Percentiles rank a stretch among this genome's conserved stretches.
phyloP scores from a whole-genome alignment of 1,284 basidiomycete genomes.

The Cryptococcus sp. region DNA sequence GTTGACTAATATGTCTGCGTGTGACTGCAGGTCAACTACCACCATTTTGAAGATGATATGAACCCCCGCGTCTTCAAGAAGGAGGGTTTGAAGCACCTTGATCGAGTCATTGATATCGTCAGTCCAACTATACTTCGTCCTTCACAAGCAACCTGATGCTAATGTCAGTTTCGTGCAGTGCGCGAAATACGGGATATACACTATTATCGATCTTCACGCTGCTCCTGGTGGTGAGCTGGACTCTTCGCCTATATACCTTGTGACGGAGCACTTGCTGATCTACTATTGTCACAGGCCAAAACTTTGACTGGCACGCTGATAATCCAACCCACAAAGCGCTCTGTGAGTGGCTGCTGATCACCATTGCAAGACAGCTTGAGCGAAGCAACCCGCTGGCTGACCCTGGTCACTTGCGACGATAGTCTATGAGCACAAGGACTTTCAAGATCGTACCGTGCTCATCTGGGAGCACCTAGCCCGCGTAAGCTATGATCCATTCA shows the following conservation, averaged over 20 bases:
- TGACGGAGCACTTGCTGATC: background rate
- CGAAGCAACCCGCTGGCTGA: too few species aligned
- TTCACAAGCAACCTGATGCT: background rate
- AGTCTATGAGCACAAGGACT: slow-evolving; percentile 74
- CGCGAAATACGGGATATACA: slow-evolving; percentile 49
- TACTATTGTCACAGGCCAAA: slow-evolving; percentile 27
- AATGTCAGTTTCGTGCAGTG: slow-evolving; percentile 22
- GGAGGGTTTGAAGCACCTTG: slow-evolving; percentile 48
- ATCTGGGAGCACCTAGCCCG: slow-evolving; percentile 68
- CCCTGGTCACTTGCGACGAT: slow-evolving; percentile 47
- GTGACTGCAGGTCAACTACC: slow-evolving; percentile 45
- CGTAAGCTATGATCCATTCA: slow-evolving; percentile 9
- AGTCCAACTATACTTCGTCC: background rate
- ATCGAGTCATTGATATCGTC: slow-evolving; percentile 46
- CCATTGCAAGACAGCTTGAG: too few species aligned
- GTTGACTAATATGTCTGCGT: too few species aligned
- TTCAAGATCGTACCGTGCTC: slow-evolving; percentile 69
- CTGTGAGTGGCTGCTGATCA: slow-evolving; percentile 29
- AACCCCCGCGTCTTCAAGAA: slow-evolving; percentile 48
- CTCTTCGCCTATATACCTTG: background rate
- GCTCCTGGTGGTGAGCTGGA: slow-evolving; percentile 40
- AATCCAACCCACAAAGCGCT: slow-evolving; percentile 40
- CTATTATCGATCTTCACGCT: slow-evolving; percentile 51
- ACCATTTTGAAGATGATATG: slow-evolving; percentile 49
- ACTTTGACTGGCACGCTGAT: slow-evolving; percentile 52